Conservation (phyloP, 441 rosid genomes). For the Adansonia gregorii region DNA sequence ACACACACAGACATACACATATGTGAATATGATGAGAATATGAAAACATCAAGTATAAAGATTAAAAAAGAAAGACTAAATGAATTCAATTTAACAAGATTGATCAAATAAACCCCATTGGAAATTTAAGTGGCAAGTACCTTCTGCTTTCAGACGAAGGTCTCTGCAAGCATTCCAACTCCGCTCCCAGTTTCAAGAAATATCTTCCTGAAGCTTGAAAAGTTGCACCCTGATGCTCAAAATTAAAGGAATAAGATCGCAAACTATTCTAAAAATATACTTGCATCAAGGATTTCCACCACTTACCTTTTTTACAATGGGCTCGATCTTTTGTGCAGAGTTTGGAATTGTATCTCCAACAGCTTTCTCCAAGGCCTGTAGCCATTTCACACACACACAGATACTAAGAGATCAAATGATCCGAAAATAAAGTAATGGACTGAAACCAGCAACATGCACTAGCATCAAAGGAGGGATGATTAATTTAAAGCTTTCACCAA, state of each 20-base stretch:
- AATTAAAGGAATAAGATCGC: slow-evolving; percentile 40
- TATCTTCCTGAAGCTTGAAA: slow-evolving; percentile 80
- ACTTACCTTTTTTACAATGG: slow-evolving; percentile 72
- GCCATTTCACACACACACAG: slow-evolving; percentile 29
- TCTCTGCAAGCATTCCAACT: slow-evolving; percentile 63
- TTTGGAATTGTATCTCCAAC: slow-evolving; percentile 66
- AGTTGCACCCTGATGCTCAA: slow-evolving; percentile 73
- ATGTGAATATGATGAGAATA: background rate
- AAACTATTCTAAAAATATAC: slow-evolving; percentile 26
- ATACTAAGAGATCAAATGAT: slow-evolving; percentile 24
- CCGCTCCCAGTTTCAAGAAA: slow-evolving; percentile 71
- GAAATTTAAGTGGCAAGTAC: slow-evolving; percentile 44
- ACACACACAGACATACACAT: no score
- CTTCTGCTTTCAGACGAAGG: slow-evolving; percentile 78
- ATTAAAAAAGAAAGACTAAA: slow-evolving; percentile 1
- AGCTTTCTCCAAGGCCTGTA: slow-evolving; percentile 84
- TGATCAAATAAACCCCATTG: slow-evolving; percentile 21
- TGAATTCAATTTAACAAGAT: slow-evolving; percentile 8
- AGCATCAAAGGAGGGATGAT: background rate
- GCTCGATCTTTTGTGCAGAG: slow-evolving; percentile 67
- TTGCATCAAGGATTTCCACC: slow-evolving; percentile 33
- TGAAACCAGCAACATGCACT: slow-evolving; percentile 16
- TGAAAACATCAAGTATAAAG: slow-evolving; percentile 3
- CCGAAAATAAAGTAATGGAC: slow-evolving; percentile 2
- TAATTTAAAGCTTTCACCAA: slow-evolving; percentile 20